phyloP scores from a whole-genome alignment of 805 yeast species.

The Lipomyces starkeyi region DNA sequence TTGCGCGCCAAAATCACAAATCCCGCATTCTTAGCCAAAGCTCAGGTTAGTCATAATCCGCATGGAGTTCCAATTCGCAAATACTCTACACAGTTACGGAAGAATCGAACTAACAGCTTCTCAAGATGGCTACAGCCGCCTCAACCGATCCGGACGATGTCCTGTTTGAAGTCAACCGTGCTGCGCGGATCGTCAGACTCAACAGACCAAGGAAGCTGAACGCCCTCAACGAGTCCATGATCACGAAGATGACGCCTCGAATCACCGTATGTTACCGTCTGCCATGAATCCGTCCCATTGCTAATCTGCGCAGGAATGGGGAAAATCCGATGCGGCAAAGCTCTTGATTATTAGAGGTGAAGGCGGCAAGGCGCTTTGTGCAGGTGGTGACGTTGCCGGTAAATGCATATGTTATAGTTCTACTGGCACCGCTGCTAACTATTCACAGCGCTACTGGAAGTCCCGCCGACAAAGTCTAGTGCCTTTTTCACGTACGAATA shows the following conservation, averaged over 20 bases:
- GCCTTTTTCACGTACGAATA: constrained; percentile 82
- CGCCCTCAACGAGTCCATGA: constrained; percentile 81
- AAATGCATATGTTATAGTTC: not conserved
- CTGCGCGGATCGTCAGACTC: constrained; percentile 73
- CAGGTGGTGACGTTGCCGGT: constrained; percentile 88
- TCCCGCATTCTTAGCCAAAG: constrained; percentile 17
- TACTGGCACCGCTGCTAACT: not conserved
- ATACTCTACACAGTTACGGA: not conserved
- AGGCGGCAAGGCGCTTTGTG: constrained; percentile 76
- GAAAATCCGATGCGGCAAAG: constrained; percentile 65
- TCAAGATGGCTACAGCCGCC: constrained; percentile 18
- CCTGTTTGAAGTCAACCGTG: constrained; percentile 63
- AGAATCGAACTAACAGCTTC: not conserved
- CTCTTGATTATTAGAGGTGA: constrained; percentile 70
- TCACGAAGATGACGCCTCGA: constrained; percentile 71
- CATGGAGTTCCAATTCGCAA: not conserved
- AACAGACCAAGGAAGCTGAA: constrained; percentile 85
- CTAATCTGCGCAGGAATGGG: constrained; percentile 23
- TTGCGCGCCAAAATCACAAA: constrained; percentile 35
- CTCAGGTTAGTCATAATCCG: not conserved
- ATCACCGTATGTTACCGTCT: constrained; percentile 44
- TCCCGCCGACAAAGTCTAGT: constrained; percentile 45
- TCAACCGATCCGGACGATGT: constrained; percentile 55
- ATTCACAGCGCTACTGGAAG: constrained; percentile 62
- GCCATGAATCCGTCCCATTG: not conserved